Conservation (phyloP, 257 asterid species). For the Petrea volubilis region DNA sequence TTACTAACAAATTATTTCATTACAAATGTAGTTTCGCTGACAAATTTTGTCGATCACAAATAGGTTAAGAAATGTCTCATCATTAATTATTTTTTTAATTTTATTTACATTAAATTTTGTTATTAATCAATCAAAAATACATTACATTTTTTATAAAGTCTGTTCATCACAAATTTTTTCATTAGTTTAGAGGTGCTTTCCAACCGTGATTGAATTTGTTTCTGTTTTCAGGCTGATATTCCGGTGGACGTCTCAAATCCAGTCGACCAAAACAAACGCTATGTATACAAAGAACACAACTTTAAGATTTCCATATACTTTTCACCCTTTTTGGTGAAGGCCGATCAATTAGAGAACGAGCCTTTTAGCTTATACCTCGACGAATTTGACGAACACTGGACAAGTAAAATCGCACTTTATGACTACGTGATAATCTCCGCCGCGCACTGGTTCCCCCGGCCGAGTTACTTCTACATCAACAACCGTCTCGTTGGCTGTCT, state of each 20-base stretch:
- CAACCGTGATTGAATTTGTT: background rate
- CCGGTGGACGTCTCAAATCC: conserved; percentile 49
- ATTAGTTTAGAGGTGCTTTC: too few relatives aligned
- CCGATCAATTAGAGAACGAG: conserved; percentile 30
- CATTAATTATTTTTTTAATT: too few relatives aligned
- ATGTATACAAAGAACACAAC: conserved; percentile 50
- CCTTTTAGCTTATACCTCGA: conserved; percentile 64
- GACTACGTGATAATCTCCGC: conserved; percentile 67
- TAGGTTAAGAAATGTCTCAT: too few relatives aligned
- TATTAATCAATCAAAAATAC: too few relatives aligned
- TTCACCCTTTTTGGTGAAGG: conserved; percentile 59
- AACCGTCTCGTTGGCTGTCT: conserved; percentile 52
- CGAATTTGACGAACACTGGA: conserved; percentile 57
- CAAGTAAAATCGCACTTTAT: conserved; percentile 30
- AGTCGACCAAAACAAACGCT: conserved; percentile 44
- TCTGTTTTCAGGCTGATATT: conserved; percentile 40
- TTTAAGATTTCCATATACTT: conserved; percentile 65
- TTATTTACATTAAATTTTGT: too few relatives aligned
- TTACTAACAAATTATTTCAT: too few relatives aligned
- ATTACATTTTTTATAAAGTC: too few relatives aligned
- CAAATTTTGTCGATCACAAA: too few relatives aligned
- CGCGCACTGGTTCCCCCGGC: conserved; percentile 82
- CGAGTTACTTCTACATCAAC: conserved; percentile 51
- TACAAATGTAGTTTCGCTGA: too few relatives aligned
- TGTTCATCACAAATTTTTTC: too few relatives aligned